Conservation (phyloP, 192 early-diverging fungal species). For the Coemansia sp. region DNA sequence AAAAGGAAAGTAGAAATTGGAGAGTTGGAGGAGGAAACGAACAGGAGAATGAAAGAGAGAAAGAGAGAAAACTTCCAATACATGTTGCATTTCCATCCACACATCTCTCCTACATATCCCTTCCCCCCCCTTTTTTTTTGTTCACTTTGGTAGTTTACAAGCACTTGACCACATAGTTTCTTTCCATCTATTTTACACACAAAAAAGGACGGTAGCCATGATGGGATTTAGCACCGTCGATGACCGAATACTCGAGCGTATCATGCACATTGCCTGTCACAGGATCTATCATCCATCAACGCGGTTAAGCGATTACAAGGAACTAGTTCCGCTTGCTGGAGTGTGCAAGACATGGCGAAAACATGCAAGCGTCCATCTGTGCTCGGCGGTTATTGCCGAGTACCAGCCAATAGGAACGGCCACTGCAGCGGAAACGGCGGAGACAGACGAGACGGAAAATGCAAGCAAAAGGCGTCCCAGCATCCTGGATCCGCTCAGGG, state of each 20-base stretch:
- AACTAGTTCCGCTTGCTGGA: slow-evolving; percentile 11
- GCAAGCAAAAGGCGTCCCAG: not conserved
- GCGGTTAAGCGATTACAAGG: slow-evolving; percentile 11
- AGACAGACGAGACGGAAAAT: not conserved
- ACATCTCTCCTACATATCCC: not conserved
- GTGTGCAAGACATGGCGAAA: slow-evolving; percentile 27
- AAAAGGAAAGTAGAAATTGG: no score
- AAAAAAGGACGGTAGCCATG: not conserved
- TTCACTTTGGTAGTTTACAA: not conserved
- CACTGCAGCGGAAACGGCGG: not conserved
- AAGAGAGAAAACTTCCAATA: not conserved
- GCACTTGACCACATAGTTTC: not conserved
- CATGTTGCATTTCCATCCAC: not conserved
- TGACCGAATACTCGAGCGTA: slow-evolving; percentile 20
- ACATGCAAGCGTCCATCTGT: slow-evolving; percentile 2
- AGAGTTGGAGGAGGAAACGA: no score
- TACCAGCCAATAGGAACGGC: slow-evolving; percentile 4
- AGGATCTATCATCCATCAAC: slow-evolving; percentile 4
- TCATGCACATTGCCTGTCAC: slow-evolving; percentile 11
- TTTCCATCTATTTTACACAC: not conserved
- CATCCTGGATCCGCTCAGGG: no score
- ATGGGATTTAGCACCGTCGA: slow-evolving; percentile 6
- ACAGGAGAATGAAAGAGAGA: no score
- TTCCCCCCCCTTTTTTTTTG: not conserved
- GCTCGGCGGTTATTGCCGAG: slow-evolving; percentile 25